A percentile compares a stretch with the other conserved stretches of the same genome.
These are phyloP conservation scores for Fusarium napiforme DNA, from an alignment of 2,329 filamentous ascomycete species.

Conservation along the genomic window DNA sequence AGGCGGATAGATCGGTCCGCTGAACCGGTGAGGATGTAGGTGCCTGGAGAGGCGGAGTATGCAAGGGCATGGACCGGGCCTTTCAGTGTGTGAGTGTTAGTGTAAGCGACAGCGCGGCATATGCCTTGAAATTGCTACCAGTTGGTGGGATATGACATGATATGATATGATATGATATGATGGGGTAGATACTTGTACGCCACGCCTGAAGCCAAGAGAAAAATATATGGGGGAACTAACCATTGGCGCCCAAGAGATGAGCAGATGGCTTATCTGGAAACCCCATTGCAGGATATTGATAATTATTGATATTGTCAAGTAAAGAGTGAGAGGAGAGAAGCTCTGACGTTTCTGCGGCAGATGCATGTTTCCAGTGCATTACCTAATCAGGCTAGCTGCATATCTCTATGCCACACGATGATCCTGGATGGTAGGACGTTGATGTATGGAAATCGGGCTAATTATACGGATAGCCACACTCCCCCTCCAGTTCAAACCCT, in stretches of 20 bases:
- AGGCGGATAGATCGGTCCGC: slow-evolving; percentile 87
- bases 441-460: neutral
- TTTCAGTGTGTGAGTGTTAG: slow-evolving; percentile 46
- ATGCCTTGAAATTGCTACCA: slow-evolving; percentile 7
- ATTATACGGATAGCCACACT: slow-evolving; percentile 7
- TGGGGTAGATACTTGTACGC: slow-evolving; percentile 1
- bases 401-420: slow-evolving; percentile 2
- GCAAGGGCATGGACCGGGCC: slow-evolving; percentile 77
- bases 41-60: slow-evolving; percentile 78
- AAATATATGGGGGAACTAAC: slow-evolving; percentile 51
- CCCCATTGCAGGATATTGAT: slow-evolving; percentile 50
- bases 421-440: neutral
- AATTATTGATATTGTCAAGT: neutral
- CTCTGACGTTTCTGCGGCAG: slow-evolving; percentile 29
- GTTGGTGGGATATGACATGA: neutral
- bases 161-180: neutral
- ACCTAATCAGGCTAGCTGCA: slow-evolving; percentile 22
- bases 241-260: slow-evolving; percentile 68
- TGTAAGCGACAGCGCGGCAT: slow-evolving; percentile 36
- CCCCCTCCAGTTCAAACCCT: neutral
- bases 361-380: slow-evolving; percentile 23
- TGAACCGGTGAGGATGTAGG: slow-evolving; percentile 85
- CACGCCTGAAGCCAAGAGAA: slow-evolving; percentile 31
- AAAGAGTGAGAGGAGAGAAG: slow-evolving; percentile 13
- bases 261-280: slow-evolving; percentile 63